Conservation (phyloP, 495 filamentous ascomycete species). For the Neurospora sp. region DNA sequence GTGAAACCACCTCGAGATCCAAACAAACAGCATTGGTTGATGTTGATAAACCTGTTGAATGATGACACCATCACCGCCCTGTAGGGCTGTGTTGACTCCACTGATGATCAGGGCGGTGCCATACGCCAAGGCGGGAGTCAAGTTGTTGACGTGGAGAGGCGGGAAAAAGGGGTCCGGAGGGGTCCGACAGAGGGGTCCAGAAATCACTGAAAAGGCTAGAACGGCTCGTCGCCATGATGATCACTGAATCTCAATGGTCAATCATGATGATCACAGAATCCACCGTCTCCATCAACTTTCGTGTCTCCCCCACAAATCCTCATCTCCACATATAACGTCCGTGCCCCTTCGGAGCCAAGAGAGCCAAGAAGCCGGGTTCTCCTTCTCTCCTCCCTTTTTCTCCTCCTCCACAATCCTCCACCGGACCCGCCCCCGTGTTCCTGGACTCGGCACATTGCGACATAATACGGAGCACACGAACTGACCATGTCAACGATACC, state of each 20-base stretch:
- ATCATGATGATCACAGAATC: neutral
- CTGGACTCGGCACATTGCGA: neutral
- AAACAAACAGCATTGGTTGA: neutral
- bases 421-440: conserved; percentile 1
- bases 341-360: conserved; percentile 15
- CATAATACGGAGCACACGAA: neutral
- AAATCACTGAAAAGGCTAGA: neutral
- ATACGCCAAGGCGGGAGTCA: neutral
- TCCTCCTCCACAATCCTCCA: neutral
- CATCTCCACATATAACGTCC: conserved; percentile 10
- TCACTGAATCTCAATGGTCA: neutral
- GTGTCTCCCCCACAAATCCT: conserved; percentile 28
- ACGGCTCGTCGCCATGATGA: neutral
- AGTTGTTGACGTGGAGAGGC: neutral
- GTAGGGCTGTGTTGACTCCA: neutral
- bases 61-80: neutral
- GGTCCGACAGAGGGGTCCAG: neutral
- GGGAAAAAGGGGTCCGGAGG: neutral
- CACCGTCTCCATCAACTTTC: neutral
- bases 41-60: neutral
- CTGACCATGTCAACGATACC: neutral
- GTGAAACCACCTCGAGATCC: neutral
- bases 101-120: neutral
- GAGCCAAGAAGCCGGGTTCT: conserved; percentile 8
- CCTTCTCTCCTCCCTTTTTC: conserved; percentile 1